Conservation (phyloP, 768 basidiomycete genomes). For the Mycena indigotica region DNA sequence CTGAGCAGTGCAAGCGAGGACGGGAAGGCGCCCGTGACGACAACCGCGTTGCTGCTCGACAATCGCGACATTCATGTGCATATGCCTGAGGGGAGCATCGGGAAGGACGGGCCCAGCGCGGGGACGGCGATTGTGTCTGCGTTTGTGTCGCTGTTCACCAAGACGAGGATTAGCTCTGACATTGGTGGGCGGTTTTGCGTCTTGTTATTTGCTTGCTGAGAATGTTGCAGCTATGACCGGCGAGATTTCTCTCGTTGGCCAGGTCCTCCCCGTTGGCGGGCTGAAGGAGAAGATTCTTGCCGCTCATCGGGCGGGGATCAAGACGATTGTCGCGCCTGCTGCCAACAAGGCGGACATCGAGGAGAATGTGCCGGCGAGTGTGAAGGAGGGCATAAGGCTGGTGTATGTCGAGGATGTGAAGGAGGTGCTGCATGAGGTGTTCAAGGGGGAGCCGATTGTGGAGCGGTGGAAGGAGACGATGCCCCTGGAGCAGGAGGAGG, state of each 20-base stretch:
- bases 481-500: constrained; percentile 6
- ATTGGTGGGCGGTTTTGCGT: constrained; percentile 83
- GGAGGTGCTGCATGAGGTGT: constrained; percentile 88
- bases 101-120: constrained; percentile 95
- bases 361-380: constrained; percentile 94
- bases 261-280: constrained; percentile 94
- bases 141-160: constrained; percentile 89
- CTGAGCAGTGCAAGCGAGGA: not conserved
- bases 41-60: constrained; percentile 50
- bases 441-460: constrained; percentile 58
- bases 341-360: constrained; percentile 94
- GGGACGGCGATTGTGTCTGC: constrained; percentile 93
- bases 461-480: constrained; percentile 73
- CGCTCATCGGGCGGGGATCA: constrained; percentile 95
- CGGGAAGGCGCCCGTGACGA: not conserved
- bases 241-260: constrained; percentile 94
- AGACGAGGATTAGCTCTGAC: constrained; percentile 80
- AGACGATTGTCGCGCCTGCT: constrained; percentile 82
- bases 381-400: constrained; percentile 92
- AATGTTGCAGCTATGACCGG: constrained; percentile 85
- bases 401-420: constrained; percentile 94
- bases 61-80: constrained; percentile 93
- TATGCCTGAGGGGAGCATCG: constrained; percentile 93
- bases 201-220: not conserved
- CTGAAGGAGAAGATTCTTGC: constrained; percentile 96